Conservation (phyloP, 768 basidiomycete species). For the Tylopilus vinaceipallidus region DNA sequence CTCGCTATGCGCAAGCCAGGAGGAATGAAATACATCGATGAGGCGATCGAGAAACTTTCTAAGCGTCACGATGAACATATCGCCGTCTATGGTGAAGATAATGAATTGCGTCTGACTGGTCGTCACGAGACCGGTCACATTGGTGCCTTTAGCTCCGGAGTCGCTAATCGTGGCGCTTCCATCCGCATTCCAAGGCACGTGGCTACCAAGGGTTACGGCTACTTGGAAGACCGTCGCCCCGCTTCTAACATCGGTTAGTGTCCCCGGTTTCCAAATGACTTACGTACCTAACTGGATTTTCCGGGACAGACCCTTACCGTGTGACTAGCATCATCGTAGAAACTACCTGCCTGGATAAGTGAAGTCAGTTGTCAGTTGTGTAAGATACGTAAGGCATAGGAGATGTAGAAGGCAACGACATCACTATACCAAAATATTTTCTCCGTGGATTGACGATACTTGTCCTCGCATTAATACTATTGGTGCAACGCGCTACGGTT, state of each 20-base stretch:
- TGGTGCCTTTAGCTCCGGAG: conserved; percentile 85
- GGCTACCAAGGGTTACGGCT: conserved; percentile 88
- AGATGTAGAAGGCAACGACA: conserved; percentile 11
- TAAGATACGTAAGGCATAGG: conserved; percentile 8
- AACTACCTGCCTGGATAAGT: conserved; percentile 75
- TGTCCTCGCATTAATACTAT: no score
- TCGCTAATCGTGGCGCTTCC: conserved; percentile 96
- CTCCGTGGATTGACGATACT: conserved; percentile 9
- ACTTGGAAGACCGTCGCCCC: conserved; percentile 94
- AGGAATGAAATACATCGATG: conserved; percentile 90
- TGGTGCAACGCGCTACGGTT: no score
- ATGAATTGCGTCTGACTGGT: conserved; percentile 93
- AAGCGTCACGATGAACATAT: conserved; percentile 94
- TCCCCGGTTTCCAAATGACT: neutral
- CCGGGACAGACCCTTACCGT: conserved; percentile 80
- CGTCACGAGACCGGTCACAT: conserved; percentile 98
- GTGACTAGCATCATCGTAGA: conserved; percentile 89
- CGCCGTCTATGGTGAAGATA: conserved; percentile 97
- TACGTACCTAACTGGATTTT: conserved; percentile 4
- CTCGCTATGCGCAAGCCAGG: conserved; percentile 91
- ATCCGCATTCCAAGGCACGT: conserved; percentile 96
- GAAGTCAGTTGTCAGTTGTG: conserved; percentile 19
- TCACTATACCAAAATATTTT: conserved; percentile 23
- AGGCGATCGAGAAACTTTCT: conserved; percentile 89
- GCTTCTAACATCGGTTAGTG: conserved; percentile 96